These are phyloP conservation scores for Melanogaster broomeanus DNA, from an alignment of 768 basidiomycete species.

Conservation along the genomic window DNA sequence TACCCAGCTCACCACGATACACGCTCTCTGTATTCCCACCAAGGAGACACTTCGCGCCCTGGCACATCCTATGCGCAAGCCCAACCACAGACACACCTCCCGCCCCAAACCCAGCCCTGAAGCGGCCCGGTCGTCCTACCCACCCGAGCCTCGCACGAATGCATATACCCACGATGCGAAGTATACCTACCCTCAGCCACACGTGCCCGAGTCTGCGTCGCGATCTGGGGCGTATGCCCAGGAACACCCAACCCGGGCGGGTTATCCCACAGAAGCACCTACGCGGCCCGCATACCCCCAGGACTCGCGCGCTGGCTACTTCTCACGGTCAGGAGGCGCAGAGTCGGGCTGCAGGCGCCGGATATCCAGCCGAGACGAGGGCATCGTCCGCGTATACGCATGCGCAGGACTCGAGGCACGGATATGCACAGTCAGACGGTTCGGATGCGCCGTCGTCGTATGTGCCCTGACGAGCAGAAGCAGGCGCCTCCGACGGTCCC, in stretches of 20 bases:
- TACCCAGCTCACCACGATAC: conserved; percentile 21
- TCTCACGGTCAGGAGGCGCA: conserved; percentile 22
- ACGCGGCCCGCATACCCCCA: conserved; percentile 16
- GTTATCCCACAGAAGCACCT: conserved; percentile 14
- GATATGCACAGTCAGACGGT: conserved; percentile 17
- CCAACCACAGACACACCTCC: conserved; percentile 11
- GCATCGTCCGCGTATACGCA: conserved; percentile 19
- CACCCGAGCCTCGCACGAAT: conserved; percentile 16
- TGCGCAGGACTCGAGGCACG: conserved; percentile 21
- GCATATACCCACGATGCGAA: conserved; percentile 27
- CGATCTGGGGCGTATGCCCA: conserved; percentile 17
- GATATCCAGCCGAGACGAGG: conserved; percentile 21
- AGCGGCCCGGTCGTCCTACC: conserved; percentile 13
- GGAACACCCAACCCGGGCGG: conserved; percentile 15
- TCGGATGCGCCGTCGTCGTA: conserved; percentile 15
- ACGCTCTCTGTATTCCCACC: conserved; percentile 20
- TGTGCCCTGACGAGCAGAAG: conserved; percentile 18
- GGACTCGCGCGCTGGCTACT: conserved; percentile 17
- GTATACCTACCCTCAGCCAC: conserved; percentile 21
- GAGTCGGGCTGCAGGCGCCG: conserved; percentile 3
- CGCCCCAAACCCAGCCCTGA: conserved; percentile 15
- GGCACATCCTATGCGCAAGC: conserved; percentile 19
- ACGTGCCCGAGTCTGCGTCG: conserved; percentile 14
- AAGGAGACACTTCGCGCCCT: conserved; percentile 18
- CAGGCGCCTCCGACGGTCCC: conserved; percentile 12